phyloP scores from a whole-genome alignment of 1,284 basidiomycete species.

The Papiliotrema laurentii region DNA sequence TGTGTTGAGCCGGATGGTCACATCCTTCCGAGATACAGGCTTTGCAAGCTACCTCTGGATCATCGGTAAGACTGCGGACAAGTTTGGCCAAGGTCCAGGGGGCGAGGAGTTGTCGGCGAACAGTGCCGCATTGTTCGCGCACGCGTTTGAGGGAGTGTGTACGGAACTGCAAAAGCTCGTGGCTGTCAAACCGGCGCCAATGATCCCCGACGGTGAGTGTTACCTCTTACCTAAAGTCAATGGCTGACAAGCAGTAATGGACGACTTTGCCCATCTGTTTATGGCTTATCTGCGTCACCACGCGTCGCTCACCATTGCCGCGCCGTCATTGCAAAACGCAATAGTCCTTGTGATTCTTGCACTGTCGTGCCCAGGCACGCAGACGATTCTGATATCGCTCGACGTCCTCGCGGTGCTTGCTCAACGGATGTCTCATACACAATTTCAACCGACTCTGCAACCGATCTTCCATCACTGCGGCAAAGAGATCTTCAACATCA shows the following conservation, averaged over 20 bases:
- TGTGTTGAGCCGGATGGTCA: conserved; percentile 68
- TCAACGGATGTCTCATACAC: conserved; percentile 52
- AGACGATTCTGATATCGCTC: conserved; percentile 73
- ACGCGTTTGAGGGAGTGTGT: conserved; percentile 70
- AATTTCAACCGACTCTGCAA: conserved; percentile 58
- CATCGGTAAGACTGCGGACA: conserved; percentile 70
- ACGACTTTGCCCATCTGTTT: conserved; percentile 87
- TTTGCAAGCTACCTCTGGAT: conserved; percentile 93
- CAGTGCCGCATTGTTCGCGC: conserved; percentile 53
- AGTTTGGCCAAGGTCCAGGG: conserved; percentile 63
- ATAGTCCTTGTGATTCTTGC: conserved; percentile 71
- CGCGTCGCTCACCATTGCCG: conserved; percentile 73
- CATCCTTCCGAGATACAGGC: conserved; percentile 74
- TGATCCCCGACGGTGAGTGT: conserved; percentile 72
- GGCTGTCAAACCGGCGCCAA: conserved; percentile 61
- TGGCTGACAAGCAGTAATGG: conserved; percentile 63
- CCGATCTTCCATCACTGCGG: conserved; percentile 69
- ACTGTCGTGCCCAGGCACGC: conserved; percentile 71
- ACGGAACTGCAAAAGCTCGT: conserved; percentile 64
- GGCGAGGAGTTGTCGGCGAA: too few species aligned
- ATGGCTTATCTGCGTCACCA: conserved; percentile 63
- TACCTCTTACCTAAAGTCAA: conserved; percentile 2
- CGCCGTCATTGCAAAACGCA: conserved; percentile 66
- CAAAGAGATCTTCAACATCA: conserved; percentile 62
- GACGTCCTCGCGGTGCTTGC: conserved; percentile 73